These are phyloP conservation scores for Populus alba DNA, from an alignment of 345 rosid genomes.

Conservation along the genomic window DNA sequence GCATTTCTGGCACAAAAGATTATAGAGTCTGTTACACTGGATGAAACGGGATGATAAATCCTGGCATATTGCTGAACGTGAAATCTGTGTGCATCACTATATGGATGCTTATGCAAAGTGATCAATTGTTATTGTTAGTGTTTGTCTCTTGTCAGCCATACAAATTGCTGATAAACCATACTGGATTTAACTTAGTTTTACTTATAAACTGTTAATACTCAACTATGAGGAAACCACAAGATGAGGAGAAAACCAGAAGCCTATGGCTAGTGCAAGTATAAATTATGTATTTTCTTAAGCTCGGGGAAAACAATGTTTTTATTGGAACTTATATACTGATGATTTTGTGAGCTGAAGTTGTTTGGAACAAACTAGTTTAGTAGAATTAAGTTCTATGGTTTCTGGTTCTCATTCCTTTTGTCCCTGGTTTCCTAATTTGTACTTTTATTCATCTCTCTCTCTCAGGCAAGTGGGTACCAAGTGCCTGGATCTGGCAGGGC, in stretches of 20 bases:
- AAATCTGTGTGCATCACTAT: neutral
- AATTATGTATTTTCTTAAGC: neutral
- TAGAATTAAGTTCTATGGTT: neutral
- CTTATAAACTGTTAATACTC: neutral
- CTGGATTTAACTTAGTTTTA: neutral
- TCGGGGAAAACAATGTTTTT: neutral
- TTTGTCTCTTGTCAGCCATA: neutral
- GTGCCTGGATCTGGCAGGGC: conserved; percentile 65
- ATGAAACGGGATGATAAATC: neutral
- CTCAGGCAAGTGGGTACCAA: conserved; percentile 48
- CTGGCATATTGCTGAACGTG: neutral
- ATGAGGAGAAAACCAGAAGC: neutral
- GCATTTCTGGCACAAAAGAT: neutral
- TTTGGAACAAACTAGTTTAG: neutral
- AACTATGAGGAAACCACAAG: neutral
- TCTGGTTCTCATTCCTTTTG: neutral
- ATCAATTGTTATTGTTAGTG: neutral
- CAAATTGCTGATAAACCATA: neutral
- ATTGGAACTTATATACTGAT: neutral
- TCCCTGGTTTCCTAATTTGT: neutral
- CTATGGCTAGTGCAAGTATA: neutral
- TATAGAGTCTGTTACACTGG: neutral
- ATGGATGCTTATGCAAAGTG: neutral
- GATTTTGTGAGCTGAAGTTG: neutral
- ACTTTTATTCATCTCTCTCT: neutral